These are phyloP conservation scores for Trichoderma sp. DNA, from an alignment of 2,329 filamentous ascomycete genomes.

Conservation along the genomic window DNA sequence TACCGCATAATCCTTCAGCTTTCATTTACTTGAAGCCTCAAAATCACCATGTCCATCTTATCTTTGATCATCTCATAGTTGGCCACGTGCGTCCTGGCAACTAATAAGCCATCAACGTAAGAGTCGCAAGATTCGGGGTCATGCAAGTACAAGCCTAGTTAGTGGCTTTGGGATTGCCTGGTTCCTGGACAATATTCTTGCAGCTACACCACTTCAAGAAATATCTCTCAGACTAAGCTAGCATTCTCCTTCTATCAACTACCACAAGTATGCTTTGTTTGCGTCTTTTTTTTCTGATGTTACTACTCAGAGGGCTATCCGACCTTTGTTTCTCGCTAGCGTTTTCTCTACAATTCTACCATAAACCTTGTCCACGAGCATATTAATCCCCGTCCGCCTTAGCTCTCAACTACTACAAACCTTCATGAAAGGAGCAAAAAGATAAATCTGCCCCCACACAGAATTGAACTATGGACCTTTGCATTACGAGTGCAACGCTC, in stretches of 20 bases:
- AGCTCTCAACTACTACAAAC: not conserved
- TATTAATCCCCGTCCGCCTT: not conserved
- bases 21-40: not conserved
- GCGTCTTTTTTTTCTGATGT: not conserved
- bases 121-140: not conserved
- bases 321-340: not conserved
- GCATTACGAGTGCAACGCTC: slow-evolving; percentile 24
- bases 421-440: not conserved
- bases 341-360: not conserved
- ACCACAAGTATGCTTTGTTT: not conserved
- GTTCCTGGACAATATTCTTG: not conserved
- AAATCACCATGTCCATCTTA: not conserved
- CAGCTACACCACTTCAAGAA: not conserved
- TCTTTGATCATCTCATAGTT: not conserved
- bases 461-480: slow-evolving; percentile 23
- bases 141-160: not conserved
- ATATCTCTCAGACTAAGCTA: not conserved
- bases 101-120: not conserved
- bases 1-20: not conserved
- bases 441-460: slow-evolving; percentile 19
- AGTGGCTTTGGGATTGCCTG: not conserved
- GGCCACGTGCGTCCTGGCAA: not conserved
- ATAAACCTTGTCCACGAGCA: not conserved
- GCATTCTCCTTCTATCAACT: not conserved
- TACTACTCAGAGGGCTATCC: not conserved